A percentile compares a stretch with the other conserved stretches of the same genome.
Evolutionary conservation across 1,139 yeast species (phyloP).

Genomic region (Saccharomycopsis hybrid): DNA sequence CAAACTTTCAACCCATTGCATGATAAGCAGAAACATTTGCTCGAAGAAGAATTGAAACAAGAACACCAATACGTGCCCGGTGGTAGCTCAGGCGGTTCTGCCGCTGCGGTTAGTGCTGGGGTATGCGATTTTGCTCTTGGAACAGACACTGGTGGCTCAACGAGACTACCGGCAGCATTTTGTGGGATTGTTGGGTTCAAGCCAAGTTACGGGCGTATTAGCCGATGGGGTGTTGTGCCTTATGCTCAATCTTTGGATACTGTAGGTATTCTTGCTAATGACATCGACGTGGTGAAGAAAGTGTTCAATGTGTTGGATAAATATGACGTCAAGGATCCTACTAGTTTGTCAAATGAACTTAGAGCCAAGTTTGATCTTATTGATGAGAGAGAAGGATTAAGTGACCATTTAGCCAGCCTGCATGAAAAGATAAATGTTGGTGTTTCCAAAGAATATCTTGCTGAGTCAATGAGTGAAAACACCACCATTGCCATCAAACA

Average conservation of each 20-base stretch:
- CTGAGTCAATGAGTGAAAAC: slow-evolving; percentile 46
- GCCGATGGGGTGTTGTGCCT: slow-evolving; percentile 87
- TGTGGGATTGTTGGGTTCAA: slow-evolving; percentile 82
- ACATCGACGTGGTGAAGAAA: slow-evolving; percentile 36
- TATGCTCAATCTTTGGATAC: slow-evolving; percentile 95
- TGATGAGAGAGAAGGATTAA: not conserved
- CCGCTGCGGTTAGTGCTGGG: slow-evolving; percentile 78
- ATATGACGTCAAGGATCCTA: slow-evolving; percentile 74
- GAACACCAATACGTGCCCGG: slow-evolving; percentile 50
- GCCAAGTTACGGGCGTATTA: slow-evolving; percentile 86
- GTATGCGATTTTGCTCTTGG: slow-evolving; percentile 73
- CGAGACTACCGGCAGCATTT: slow-evolving; percentile 84
- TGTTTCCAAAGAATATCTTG: slow-evolving; percentile 57
- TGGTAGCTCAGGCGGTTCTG: slow-evolving; percentile 95
- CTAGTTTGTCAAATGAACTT: slow-evolving; percentile 43
- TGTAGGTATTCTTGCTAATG: slow-evolving; percentile 70
- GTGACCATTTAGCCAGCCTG: not conserved
- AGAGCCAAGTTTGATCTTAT: slow-evolving; percentile 30
- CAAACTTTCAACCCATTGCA: slow-evolving; percentile 62
- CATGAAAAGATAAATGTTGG: slow-evolving; percentile 47
- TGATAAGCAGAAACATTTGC: slow-evolving; percentile 23
- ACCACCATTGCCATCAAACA: slow-evolving; percentile 43
- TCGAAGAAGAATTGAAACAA: slow-evolving; percentile 21
- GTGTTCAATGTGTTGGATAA: slow-evolving; percentile 54
- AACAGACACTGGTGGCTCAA: slow-evolving; percentile 97